Evolutionary conservation across 2,329 filamentous ascomycete species (phyloP), one percentile per base, ranked within the genome.

Genomic region (Clonostachys rhizophaga): DNA sequence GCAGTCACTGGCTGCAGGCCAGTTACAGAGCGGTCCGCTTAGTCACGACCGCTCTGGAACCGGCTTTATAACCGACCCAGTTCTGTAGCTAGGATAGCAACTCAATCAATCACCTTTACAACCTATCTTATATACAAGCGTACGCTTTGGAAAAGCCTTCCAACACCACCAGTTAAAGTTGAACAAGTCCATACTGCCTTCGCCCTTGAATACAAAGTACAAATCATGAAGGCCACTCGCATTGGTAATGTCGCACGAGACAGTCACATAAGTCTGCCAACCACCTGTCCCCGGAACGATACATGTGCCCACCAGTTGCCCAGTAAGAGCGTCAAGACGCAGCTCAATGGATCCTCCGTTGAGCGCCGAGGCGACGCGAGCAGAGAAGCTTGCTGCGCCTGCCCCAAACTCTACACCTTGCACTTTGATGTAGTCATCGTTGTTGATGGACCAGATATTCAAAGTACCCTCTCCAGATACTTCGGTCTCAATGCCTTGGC

Each of bases 401-500:
- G 33, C 40, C 40, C 61, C 60, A 40, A 64, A 64, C 6, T 49
- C 56, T 20, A 63, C 61, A 33, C 61, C 61, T 39, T 54, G 53
- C 47, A 63, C 55, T 51, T 63, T 64, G 53, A 64, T 56, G 48
- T 63, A 63, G 50, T 60, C 61, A 16, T 53, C 53, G 52, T 62
- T 57, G 49, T 55, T 54, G 55, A 61, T 58, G 37, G 41, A 51
- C 30, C 44, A 47, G 14, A 64, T 56, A 40, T 57, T 49, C 13
- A 59, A 50, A 9, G 55, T 56, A 18, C 58, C 61, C 42, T 62
- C 56, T 43, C 49, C 50, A 45, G 51, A 54, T 11, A 17, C 34
- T 40, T 58, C 55, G n/a, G 53, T 54, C 49, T 57, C 52, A 39
- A 58, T 36, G 18, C 57, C 57, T 12, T 44, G 45, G n/a, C 58